phyloP scores from a whole-genome alignment of 257 asterid genomes.

The Przewalskia tangutica region DNA sequence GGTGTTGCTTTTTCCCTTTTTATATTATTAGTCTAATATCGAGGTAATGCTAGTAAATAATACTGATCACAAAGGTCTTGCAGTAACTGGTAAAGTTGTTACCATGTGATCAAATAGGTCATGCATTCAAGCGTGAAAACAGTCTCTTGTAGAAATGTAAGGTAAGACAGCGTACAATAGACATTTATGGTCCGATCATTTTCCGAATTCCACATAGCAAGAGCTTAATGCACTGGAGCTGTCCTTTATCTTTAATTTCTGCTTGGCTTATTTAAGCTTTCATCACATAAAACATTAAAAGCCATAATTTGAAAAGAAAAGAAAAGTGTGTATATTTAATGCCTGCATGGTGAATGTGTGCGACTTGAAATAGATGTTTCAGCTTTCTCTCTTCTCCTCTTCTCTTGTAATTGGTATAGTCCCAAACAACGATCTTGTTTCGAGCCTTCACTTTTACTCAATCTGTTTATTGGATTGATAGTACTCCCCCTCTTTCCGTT shows the following conservation, averaged over 20 bases:
- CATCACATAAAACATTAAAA: neutral
- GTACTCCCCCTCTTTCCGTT: too few species aligned
- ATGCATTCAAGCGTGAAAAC: too few species aligned
- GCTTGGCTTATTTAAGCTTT: neutral
- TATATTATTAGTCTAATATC: neutral
- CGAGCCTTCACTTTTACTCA: neutral
- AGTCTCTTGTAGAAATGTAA: accelerated
- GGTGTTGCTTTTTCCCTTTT: neutral
- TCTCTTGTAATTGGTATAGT: neutral
- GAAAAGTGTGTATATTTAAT: neutral
- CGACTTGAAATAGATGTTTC: neutral
- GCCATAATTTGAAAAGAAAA: neutral
- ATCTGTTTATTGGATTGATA: neutral
- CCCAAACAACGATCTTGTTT: neutral
- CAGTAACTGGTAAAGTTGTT: too few species aligned
- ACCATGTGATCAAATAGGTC: too few species aligned
- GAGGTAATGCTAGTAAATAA: too few species aligned
- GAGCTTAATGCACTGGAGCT: too few species aligned
- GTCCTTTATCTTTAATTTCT: neutral
- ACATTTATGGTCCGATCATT: too few species aligned
- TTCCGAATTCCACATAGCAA: too few species aligned
- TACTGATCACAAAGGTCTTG: too few species aligned
- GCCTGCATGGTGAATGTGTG: neutral
- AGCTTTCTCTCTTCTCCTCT: neutral
- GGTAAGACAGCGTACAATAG: too few species aligned